Evolutionary conservation across 805 yeast species (phyloP).

Genomic region (Maudiozyma saulgeensis): DNA sequence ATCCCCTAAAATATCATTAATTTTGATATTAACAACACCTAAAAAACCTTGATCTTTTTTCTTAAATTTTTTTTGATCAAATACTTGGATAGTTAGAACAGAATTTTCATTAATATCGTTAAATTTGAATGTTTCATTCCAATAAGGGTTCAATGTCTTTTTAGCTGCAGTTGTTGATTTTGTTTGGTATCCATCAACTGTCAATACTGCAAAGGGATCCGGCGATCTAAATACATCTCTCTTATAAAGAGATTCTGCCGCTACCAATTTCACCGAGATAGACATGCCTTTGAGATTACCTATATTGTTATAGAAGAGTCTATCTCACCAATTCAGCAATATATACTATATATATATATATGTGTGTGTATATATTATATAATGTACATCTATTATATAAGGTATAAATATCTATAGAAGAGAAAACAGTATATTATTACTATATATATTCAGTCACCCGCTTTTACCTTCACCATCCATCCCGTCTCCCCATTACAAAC

Average conservation of each 20-base stretch:
- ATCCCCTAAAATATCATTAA: conserved; percentile 59
- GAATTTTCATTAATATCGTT: conserved; percentile 66
- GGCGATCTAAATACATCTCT: conserved; percentile 94
- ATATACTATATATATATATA: too few relatives aligned
- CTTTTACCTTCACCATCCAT: too few relatives aligned
- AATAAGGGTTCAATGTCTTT: conserved; percentile 90
- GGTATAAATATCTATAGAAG: too few relatives aligned
- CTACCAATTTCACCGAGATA: conserved; percentile 69
- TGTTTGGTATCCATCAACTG: conserved; percentile 96
- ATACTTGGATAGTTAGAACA: conserved; percentile 83
- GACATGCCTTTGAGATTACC: conserved; percentile 3
- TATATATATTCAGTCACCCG: too few relatives aligned
- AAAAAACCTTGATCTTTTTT: conserved; percentile 97
- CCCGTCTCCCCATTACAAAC: too few relatives aligned
- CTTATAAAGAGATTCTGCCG: conserved; percentile 92
- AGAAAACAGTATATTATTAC: too few relatives aligned
- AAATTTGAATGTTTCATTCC: conserved; percentile 89
- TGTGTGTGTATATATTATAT: too few relatives aligned
- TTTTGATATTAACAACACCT: conserved; percentile 87
- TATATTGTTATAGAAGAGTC: too few relatives aligned
- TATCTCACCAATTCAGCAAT: too few relatives aligned
- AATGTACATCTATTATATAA: too few relatives aligned
- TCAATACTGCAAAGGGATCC: conserved; percentile 94
- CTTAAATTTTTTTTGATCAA: conserved; percentile 94
- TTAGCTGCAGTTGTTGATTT: conserved; percentile 89